Conservation (phyloP, 2,329 filamentous ascomycete species). For the Arthroderma sp. region DNA sequence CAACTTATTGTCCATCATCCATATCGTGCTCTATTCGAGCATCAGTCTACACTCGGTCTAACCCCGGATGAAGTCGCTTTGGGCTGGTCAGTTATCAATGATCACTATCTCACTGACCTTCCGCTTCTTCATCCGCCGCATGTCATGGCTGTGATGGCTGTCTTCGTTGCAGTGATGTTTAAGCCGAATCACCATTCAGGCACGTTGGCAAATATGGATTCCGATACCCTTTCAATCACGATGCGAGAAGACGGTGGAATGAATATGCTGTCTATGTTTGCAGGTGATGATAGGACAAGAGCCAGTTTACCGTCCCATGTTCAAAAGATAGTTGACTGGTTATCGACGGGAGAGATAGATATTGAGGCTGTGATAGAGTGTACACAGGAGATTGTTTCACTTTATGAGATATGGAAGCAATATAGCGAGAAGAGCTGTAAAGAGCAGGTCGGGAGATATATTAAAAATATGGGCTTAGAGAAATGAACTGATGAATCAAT, state of each 20-base stretch:
- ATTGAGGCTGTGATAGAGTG: slow-evolving; percentile 76
- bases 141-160: slow-evolving; percentile 71
- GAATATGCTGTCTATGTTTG: slow-evolving; percentile 22
- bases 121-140: slow-evolving; percentile 77
- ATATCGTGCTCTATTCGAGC: slow-evolving; percentile 63
- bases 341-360: slow-evolving; percentile 64
- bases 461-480: slow-evolving; percentile 46
- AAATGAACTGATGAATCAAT: slow-evolving; percentile 27
- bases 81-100: slow-evolving; percentile 75
- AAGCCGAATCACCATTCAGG: slow-evolving; percentile 4
- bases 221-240: too few relatives aligned
- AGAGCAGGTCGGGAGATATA: slow-evolving; percentile 48
- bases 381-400: slow-evolving; percentile 79
- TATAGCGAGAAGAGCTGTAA: slow-evolving; percentile 53
- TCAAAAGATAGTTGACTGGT: slow-evolving; percentile 60
- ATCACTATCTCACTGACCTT: slow-evolving; percentile 86
- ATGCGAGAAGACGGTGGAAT: slow-evolving; percentile 24
- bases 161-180: slow-evolving; percentile 71
- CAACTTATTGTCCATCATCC: slow-evolving; percentile 85
- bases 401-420: slow-evolving; percentile 65
- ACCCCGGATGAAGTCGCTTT: slow-evolving; percentile 65
- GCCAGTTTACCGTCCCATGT: slow-evolving; percentile 30
- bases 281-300: slow-evolving; percentile 16
- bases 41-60: slow-evolving; percentile 57
- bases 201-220: too few relatives aligned